Percentiles rank a stretch among this genome's conserved stretches.
phyloP scores from a whole-genome alignment of 257 asterid genomes.

The Solanum rostratum region DNA sequence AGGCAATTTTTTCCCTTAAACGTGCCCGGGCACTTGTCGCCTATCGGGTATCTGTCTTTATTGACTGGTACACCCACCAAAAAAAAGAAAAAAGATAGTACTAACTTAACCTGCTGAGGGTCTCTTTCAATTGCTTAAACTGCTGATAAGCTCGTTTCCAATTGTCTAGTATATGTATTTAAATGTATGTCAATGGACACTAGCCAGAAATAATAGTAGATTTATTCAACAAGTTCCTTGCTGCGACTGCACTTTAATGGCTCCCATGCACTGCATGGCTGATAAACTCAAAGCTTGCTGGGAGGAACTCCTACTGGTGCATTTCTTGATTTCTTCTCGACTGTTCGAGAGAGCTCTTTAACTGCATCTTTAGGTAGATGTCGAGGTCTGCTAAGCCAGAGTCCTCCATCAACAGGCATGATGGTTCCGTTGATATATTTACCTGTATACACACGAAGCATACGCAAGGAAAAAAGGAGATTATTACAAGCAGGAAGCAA shows the following conservation, averaged over 20 bases:
- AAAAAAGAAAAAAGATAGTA: neutral
- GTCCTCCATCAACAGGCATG: slow-evolving; percentile 64
- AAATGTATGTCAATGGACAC: neutral
- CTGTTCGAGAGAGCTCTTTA: slow-evolving; percentile 47
- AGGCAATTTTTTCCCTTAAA: neutral
- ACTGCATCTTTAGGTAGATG: slow-evolving; percentile 55
- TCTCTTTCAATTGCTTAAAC: neutral
- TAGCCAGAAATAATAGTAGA: neutral
- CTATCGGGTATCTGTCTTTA: neutral
- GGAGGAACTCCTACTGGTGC: slow-evolving; percentile 48
- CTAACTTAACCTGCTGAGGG: neutral
- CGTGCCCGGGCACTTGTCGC: neutral
- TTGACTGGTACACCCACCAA: neutral
- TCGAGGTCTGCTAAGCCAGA: slow-evolving; percentile 72
- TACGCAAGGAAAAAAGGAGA: neutral
- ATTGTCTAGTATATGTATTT: neutral
- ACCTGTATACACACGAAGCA: slow-evolving; percentile 27
- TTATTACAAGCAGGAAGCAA: neutral
- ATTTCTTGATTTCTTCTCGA: slow-evolving; percentile 62
- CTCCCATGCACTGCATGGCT: neutral
- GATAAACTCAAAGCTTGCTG: slow-evolving; percentile 44
- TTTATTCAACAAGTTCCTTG: neutral
- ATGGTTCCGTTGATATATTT: slow-evolving; percentile 63
- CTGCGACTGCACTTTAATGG: neutral
- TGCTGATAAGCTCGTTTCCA: neutral